phyloP scores from a whole-genome alignment of 805 yeast species.

The Monosporozyma unispora region DNA sequence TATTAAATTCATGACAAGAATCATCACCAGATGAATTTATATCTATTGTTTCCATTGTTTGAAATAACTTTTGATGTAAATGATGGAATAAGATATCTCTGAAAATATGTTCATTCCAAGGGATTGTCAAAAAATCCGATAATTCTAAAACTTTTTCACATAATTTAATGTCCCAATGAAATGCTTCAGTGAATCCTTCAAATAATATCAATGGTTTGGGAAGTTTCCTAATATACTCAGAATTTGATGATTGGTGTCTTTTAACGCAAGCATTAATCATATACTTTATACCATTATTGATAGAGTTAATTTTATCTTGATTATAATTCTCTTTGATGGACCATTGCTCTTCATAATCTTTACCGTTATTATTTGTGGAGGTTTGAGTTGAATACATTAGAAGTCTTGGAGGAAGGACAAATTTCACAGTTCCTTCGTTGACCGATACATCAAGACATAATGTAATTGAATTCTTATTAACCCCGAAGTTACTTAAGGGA shows the following conservation, averaged over 20 bases:
- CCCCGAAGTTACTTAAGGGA: neutral
- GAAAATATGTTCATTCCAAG: slow-evolving; percentile 17
- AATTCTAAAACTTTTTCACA: slow-evolving; percentile 8
- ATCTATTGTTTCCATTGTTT: neutral
- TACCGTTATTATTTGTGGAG: neutral
- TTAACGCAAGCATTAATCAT: neutral
- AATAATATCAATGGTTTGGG: slow-evolving; percentile 12
- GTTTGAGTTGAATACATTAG: slow-evolving; percentile 11
- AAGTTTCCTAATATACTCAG: neutral
- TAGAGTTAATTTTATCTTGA: neutral
- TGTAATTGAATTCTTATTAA: neutral
- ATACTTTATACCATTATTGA: neutral
- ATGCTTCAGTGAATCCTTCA: slow-evolving; percentile 18
- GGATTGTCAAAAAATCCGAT: slow-evolving; percentile 15
- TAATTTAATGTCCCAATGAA: slow-evolving; percentile 14
- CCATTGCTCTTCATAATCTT: neutral
- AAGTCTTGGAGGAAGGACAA: slow-evolving; percentile 10
- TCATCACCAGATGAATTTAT: neutral
- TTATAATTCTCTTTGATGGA: neutral
- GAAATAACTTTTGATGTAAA: neutral
- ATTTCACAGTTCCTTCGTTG: slow-evolving; percentile 6
- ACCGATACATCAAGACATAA: slow-evolving; percentile 15
- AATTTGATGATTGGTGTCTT: neutral
- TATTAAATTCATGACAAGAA: neutral
- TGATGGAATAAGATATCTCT: neutral